Base-by-base conservation (phyloP, 139 green algal species). In the Chlamydomonas asymmetrica region DNA sequence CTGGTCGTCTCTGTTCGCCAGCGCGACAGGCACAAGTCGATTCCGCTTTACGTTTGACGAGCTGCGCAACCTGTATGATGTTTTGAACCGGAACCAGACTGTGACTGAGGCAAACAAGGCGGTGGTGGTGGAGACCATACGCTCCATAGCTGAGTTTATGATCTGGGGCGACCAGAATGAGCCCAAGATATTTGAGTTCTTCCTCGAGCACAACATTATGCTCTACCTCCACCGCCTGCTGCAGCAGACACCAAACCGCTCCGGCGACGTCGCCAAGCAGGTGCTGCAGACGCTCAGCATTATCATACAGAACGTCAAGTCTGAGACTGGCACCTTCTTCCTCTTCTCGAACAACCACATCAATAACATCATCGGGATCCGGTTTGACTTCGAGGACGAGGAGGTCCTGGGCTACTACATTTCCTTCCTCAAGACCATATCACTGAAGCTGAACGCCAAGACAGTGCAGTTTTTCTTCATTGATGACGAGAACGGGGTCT, bases 111-210 rank as follows among this genome's bases (percentile, higher is more conserved):
- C 56, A 49, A 92, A 90, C 74, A 63, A 54, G 13, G 82, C 86
- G 16, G 18, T 84, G 49, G 85, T 99, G 4, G 91, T 99, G 32
- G 96, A 99, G 78, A 92, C 93, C 0, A 83, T 99, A 13, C 84
- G 96, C 0, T 91, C 86, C 13, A 92, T 99, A 32, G 92, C 96
- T 3, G 96, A 99, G 88, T 90, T 98, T 23, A 95, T 98, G 86
- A 97, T 99, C 25, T 99, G 96, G 93, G 96, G 96, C 18, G 96
- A 99, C 77, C 96, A 99, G 81, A 90, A 99, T 67, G 94, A 99
- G 52, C 84, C 92, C 4, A 66, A 73, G 29, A 91, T 99, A 52
- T 96, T 99, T 25, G 96, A 99, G 37, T 99, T 95, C 82, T 98
- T 99, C 75, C 66, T 97, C 63, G 95, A 97, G 63, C 87, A 98